Evolutionary conservation across 2,329 filamentous ascomycete species (phyloP).

Genomic region (Chaetomium sp.): DNA sequence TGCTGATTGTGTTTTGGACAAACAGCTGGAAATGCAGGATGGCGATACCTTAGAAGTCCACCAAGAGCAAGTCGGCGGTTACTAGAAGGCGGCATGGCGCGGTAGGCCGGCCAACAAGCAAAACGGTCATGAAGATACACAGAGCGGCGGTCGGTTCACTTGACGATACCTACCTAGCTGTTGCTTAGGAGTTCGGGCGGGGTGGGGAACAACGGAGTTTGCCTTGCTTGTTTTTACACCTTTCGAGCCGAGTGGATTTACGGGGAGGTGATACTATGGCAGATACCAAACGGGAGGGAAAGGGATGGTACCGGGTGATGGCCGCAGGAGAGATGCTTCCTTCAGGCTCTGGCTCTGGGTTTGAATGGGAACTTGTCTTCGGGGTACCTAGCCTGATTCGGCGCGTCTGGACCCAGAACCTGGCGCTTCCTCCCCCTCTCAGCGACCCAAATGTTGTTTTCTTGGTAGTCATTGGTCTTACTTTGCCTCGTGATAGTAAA

Average conservation of each 20-base stretch:
- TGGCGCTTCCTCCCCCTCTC: too few relatives aligned
- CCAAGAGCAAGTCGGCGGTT: constrained; percentile 92
- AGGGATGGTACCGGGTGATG: too few relatives aligned
- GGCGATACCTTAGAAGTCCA: constrained; percentile 96
- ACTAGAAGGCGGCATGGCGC: constrained; percentile 16
- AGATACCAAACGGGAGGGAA: not conserved
- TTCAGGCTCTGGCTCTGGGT: too few relatives aligned
- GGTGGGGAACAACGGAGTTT: constrained; percentile 1
- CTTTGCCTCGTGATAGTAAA: too few relatives aligned
- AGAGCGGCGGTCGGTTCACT: not conserved
- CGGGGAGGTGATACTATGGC: not conserved
- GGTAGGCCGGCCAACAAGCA: not conserved
- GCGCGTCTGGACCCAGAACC: too few relatives aligned
- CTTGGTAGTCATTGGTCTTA: too few relatives aligned
- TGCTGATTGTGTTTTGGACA: constrained; percentile 13
- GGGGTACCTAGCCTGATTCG: too few relatives aligned
- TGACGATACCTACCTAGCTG: not conserved
- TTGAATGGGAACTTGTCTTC: too few relatives aligned
- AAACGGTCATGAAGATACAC: not conserved
- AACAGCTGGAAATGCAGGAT: constrained; percentile 89
- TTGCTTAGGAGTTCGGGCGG: not conserved
- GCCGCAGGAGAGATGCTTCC: too few relatives aligned
- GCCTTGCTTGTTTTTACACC: not conserved
- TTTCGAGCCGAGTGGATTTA: not conserved
- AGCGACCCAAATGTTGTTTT: too few relatives aligned